These are phyloP conservation scores for Neurospora sp. DNA, from an alignment of 495 filamentous ascomycete species.

Conservation along the genomic window DNA sequence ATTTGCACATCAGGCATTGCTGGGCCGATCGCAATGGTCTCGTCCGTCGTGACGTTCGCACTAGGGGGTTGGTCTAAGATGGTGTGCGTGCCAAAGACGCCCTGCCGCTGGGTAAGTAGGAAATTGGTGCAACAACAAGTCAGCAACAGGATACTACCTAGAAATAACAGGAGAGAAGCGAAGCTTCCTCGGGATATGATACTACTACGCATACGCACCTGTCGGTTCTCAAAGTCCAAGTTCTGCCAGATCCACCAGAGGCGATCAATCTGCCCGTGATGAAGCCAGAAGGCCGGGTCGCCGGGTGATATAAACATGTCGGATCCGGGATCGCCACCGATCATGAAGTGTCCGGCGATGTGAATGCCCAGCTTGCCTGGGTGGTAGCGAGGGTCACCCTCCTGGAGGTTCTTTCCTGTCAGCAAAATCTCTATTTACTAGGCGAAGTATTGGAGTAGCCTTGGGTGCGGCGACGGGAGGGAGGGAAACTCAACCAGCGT, in stretches of 20 bases:
- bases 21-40: conserved; percentile 15
- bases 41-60: conserved; percentile 23
- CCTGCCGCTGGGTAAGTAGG: conserved; percentile 18
- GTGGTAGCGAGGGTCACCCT: conserved; percentile 36
- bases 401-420: background rate
- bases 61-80: conserved; percentile 30
- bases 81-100: conserved; percentile 26
- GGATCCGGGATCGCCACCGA: conserved; percentile 46
- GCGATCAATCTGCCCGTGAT: conserved; percentile 56
- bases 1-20: conserved; percentile 5
- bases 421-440: background rate
- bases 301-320: conserved; percentile 49
- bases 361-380: conserved; percentile 41
- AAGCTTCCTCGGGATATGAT: conserved; percentile 29
- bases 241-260: conserved; percentile 63
- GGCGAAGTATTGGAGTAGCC: background rate
- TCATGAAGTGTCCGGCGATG: conserved; percentile 52
- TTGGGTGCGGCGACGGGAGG: conserved; percentile 3
- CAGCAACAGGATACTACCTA: conserved; percentile 8
- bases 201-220: conserved; percentile 19
- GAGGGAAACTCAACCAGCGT: conserved; percentile 14
- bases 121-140: background rate
- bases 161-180: conserved; percentile 42
- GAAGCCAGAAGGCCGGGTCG: conserved; percentile 59
- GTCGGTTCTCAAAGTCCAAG: conserved; percentile 34